These are phyloP conservation scores for Microbotryum saponariae DNA, from an alignment of 1,284 basidiomycete genomes.

Conservation along the genomic window DNA sequence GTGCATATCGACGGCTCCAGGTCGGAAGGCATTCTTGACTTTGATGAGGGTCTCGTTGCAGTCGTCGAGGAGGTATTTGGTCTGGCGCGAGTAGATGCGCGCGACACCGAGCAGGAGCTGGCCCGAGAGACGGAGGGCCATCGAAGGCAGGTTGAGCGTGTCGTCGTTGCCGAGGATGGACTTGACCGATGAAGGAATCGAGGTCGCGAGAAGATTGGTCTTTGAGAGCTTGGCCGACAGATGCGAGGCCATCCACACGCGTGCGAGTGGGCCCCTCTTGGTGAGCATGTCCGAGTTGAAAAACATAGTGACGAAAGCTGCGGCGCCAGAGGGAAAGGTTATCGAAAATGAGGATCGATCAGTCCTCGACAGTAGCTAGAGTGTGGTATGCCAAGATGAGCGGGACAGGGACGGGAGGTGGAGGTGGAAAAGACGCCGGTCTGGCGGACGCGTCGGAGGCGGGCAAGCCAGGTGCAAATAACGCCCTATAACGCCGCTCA, in stretches of 20 bases:
- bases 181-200: conserved; percentile 69
- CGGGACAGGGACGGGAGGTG: no score
- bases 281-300: conserved; percentile 50
- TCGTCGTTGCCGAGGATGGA: conserved; percentile 33
- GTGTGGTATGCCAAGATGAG: no score
- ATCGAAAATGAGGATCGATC: no score
- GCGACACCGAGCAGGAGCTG: conserved; percentile 93
- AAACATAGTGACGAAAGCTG: conserved; percentile 20
- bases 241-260: conserved; percentile 97
- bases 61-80: conserved; percentile 94
- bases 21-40: conserved; percentile 69
- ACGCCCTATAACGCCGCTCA: no score
- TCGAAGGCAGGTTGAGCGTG: conserved; percentile 45
- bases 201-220: conserved; percentile 83
- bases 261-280: conserved; percentile 84
- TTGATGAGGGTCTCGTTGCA: conserved; percentile 92
- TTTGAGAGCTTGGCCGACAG: conserved; percentile 97
- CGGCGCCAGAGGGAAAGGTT: no score
- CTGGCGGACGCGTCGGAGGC: no score
- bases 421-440: no score
- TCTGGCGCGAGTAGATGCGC: conserved; percentile 93
- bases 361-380: no score
- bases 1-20: conserved; percentile 21
- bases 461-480: no score
- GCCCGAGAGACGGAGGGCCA: conserved; percentile 89